Evolutionary conservation across 805 yeast genomes (phyloP).

Genomic region (Ogataea saltuana): DNA sequence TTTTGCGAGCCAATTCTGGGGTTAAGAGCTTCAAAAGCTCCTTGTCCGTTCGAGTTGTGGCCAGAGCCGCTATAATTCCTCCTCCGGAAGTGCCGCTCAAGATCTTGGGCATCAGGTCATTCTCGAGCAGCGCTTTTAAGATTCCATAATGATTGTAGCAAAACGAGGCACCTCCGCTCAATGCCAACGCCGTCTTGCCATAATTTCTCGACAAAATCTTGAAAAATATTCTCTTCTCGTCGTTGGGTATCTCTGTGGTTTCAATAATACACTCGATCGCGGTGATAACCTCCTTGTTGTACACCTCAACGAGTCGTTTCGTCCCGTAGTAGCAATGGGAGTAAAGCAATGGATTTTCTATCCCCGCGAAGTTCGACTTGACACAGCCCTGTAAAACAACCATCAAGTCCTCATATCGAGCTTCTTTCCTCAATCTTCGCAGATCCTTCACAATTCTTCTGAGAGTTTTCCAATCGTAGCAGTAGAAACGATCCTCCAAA

Average conservation of each 20-base stretch:
- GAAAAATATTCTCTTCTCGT: constrained; percentile 53
- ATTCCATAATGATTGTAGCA: constrained; percentile 79
- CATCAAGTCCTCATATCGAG: constrained; percentile 48
- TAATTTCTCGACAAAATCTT: constrained; percentile 59
- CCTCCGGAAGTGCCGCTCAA: constrained; percentile 83
- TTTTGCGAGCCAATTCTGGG: constrained; percentile 61
- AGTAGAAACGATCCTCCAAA: constrained; percentile 56
- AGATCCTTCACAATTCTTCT: constrained; percentile 48
- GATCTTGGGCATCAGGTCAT: constrained; percentile 64
- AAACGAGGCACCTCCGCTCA: constrained; percentile 81
- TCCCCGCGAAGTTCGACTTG: constrained; percentile 75
- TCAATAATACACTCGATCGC: constrained; percentile 47
- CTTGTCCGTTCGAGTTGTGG: constrained; percentile 67
- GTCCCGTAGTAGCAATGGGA: constrained; percentile 79
- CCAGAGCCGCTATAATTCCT: constrained; percentile 71
- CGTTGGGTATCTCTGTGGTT: constrained; percentile 38
- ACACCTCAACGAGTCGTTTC: constrained; percentile 55
- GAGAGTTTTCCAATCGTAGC: constrained; percentile 67
- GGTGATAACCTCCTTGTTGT: constrained; percentile 51
- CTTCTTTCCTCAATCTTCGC: constrained; percentile 33
- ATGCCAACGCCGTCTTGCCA: constrained; percentile 70
- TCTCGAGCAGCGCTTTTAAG: constrained; percentile 67
- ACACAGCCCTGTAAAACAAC: constrained; percentile 63
- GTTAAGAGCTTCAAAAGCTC: constrained; percentile 57
- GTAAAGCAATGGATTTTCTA: constrained; percentile 68